Base-by-base conservation (phyloP, 306 rosid genomes). In the Comarum palustre region DNA sequence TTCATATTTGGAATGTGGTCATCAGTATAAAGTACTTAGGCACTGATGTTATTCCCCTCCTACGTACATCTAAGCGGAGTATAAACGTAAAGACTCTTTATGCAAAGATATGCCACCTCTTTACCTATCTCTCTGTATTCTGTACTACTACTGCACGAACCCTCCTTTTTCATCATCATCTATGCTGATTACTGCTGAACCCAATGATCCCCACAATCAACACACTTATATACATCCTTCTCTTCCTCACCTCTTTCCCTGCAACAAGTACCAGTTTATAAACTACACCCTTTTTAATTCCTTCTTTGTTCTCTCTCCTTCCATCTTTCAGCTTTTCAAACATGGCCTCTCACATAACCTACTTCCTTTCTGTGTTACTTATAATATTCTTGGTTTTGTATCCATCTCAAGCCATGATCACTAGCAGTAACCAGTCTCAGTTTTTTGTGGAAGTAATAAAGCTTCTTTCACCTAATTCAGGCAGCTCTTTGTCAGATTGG, bases 11-110 rank as follows among this genome's bases (percentile, higher is more conserved):
- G 52, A 66, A 42, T 72, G 67, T 58, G 67, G 55, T 25, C 42
- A 45, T 72, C 82, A 76, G 65, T 61, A 60, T 84, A 82, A 86
- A 86, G 86, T 38, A 70, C 47, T 36, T 68, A 8, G 66, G 66
- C 77, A 72, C 73, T 69, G 73, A 66, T 73, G 82, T 73, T 78
- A 82, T 85, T 78, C 84, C 71, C 81, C 78, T 58, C 82, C 73
- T 31, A 8, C 41, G 66, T 57, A 41, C 72, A 14, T 68, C 46
- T 75, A 75, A 75, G 91, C 90, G 90, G 96, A 86, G 96, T 81
- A 79, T 84, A 88, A 87, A 83, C 82, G 15, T 72, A 88, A 90
- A 90, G 96, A 79, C 59, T 80, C 97, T 88, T 90, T 90, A 79
- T 64, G 55, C 88, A 84, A 90, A 88, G 84, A 83, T 57, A 85